These are phyloP conservation scores for Takashimella koratensis DNA, from an alignment of 1,284 basidiomycete species.

Conservation along the genomic window DNA sequence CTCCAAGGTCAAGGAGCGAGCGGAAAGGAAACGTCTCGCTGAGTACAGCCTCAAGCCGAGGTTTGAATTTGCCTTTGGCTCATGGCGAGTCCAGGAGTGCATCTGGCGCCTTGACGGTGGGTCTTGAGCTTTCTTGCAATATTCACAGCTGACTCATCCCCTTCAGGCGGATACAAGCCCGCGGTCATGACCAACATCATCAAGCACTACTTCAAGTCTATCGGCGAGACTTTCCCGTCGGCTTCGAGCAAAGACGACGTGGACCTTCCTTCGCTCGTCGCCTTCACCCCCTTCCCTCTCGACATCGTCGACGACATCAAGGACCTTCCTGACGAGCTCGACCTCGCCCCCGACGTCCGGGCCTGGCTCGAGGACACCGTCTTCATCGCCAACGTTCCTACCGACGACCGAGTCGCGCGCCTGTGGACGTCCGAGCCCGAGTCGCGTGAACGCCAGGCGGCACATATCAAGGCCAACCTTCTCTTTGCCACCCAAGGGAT, in stretches of 20 bases:
- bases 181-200: conserved; percentile 27
- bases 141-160: background rate
- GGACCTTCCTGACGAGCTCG: conserved; percentile 15
- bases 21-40: conserved; percentile 27
- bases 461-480: conserved; percentile 25
- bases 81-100: conserved; percentile 28
- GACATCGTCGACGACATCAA: conserved; percentile 15
- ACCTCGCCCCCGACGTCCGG: conserved; percentile 15
- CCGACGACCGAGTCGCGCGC: conserved; percentile 11
- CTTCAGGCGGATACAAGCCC: conserved; percentile 34
- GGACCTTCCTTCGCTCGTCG: conserved; percentile 22
- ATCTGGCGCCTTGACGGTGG: conserved; percentile 35
- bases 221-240: conserved; percentile 28
- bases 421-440: conserved; percentile 9
- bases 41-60: conserved; percentile 34
- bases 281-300: conserved; percentile 25
- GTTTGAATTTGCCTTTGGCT: conserved; percentile 36
- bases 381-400: conserved; percentile 16
- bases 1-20: conserved; percentile 18
- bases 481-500: conserved; percentile 6
- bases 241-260: conserved; percentile 14
- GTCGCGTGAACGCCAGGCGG: conserved; percentile 5
- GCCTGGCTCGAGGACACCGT: conserved; percentile 16
- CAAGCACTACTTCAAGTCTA: conserved; percentile 26
- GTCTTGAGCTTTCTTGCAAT: conserved; percentile 3